A percentile compares a stretch with the other conserved stretches of the same genome.
Conservation (phyloP, 495 filamentous ascomycete species). For the Pyrenula massariospora region DNA sequence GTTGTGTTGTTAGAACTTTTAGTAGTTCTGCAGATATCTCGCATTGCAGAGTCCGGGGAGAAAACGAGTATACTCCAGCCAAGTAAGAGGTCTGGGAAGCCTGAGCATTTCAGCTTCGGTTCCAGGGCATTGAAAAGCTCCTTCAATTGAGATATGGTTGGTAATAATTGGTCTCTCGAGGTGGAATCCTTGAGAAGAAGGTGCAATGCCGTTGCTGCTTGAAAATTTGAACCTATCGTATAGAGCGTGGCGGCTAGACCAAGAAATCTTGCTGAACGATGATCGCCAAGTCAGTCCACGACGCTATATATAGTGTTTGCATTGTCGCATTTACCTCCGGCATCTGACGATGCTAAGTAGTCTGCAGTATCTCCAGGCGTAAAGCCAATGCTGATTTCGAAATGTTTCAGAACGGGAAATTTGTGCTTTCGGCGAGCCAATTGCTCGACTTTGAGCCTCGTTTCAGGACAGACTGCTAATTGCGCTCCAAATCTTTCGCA, state of each 20-base stretch:
- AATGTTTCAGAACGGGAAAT: background rate
- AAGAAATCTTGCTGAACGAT: background rate
- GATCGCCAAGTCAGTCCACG: background rate
- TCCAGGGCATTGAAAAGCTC: background rate
- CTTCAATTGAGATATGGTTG: background rate
- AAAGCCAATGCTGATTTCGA: background rate
- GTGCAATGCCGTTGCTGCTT: background rate
- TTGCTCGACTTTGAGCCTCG: background rate
- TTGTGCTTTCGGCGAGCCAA: background rate
- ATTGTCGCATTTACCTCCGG: background rate
- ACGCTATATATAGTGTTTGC: background rate
- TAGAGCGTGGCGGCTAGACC: background rate
- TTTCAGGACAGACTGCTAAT: background rate
- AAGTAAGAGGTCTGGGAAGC: background rate
- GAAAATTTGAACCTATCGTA: background rate
- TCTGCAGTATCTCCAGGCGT: background rate
- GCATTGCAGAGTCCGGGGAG: background rate
- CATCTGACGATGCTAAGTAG: background rate
- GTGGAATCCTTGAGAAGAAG: background rate
- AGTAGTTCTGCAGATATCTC: background rate
- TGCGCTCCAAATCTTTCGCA: background rate
- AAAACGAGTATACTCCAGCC: background rate
- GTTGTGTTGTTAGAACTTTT: background rate
- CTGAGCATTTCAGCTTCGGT: background rate
- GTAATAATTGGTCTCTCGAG: background rate